Base-by-base conservation (phyloP, 2,329 filamentous ascomycete species). In the Neonectria hederae region DNA sequence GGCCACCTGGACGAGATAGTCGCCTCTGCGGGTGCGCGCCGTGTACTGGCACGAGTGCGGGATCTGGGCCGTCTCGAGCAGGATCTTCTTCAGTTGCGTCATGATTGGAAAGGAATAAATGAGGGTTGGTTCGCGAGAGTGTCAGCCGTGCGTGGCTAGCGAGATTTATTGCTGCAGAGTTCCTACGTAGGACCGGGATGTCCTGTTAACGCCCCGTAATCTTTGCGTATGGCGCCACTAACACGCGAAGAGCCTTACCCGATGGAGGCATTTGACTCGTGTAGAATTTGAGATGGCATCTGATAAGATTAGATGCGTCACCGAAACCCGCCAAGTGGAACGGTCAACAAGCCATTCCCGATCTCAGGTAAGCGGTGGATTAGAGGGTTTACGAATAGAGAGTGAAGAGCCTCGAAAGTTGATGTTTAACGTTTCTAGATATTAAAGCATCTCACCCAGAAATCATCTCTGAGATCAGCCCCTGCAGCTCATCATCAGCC, bases 231-330 rank as follows among this genome's bases (percentile, higher is more conserved):
- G n/a, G 38, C 38, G n/a, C 38, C 38, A 42, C 38, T 21, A 11
- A 11, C 38, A 28, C n/a, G 7, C n/a, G 13, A 38, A 6, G 28
- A 40, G 9, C 46, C 40, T 54, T 53, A 11, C 22, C 46, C 40
- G 19, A 58, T 46, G 21, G 26, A 32, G 54, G 54, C 40, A 32
- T 40, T 19, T 32, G 30, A 26, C 24, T 4, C 24, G 24, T 43
- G 13, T 17, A 32, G 52, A 40, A n/a, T 21, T 17, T 19, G 19
- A 14, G 32, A 38, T 35, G 4, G 40, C 38, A 64, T 64, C 56
- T 59, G 62, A 64, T 64, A 64, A 64, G 55, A 64, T 59, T 54
- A 52, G 51, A 63, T 59, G 61, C 14, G 8, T 32, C 10, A 14
- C 35, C 14, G 24, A 43, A 54, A 54, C 51, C 58, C 59, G 55